phyloP scores from a whole-genome alignment of 225 moss, liverwort and hornwort genomes.

The Rhytidiadelphus loreus region DNA sequence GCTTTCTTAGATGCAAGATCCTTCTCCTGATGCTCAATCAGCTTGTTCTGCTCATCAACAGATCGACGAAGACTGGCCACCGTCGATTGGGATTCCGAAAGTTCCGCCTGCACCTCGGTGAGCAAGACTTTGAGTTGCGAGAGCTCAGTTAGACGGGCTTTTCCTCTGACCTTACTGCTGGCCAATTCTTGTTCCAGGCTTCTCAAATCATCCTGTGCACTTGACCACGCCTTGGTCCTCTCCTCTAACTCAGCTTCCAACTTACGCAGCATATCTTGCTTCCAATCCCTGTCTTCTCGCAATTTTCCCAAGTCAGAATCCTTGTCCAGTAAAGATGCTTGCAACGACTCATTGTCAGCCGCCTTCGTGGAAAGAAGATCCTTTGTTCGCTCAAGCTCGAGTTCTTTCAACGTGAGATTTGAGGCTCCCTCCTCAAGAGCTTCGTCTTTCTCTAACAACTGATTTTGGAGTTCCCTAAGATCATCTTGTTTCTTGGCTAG shows the following conservation, averaged over 20 bases:
- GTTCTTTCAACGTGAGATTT: background rate
- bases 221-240: constrained; percentile 1
- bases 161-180: constrained; percentile 22
- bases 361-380: background rate
- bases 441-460: constrained; percentile 4
- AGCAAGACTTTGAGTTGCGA: constrained; percentile 27
- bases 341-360: background rate
- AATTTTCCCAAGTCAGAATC: background rate
- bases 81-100: constrained; percentile 1
- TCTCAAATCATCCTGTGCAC: constrained; percentile 12
- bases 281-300: constrained; percentile 13
- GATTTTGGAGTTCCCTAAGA: background rate
- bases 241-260: constrained; percentile 12
- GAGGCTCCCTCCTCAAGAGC: constrained; percentile 7
- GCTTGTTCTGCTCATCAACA: constrained; percentile 2
- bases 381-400: background rate
- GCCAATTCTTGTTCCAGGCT: constrained; percentile 12
- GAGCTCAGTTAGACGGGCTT: constrained; percentile 15
- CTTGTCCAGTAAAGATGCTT: background rate
- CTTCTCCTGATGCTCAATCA: constrained; percentile 6
- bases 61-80: background rate
- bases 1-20: constrained; percentile 2
- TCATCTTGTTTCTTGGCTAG: background rate
- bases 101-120: constrained; percentile 17
- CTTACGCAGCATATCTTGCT: constrained; percentile 4